A percentile compares a stretch with the other conserved stretches of the same genome.
phyloP scores from a whole-genome alignment of 306 rosid species.

The Quercus glauca region DNA sequence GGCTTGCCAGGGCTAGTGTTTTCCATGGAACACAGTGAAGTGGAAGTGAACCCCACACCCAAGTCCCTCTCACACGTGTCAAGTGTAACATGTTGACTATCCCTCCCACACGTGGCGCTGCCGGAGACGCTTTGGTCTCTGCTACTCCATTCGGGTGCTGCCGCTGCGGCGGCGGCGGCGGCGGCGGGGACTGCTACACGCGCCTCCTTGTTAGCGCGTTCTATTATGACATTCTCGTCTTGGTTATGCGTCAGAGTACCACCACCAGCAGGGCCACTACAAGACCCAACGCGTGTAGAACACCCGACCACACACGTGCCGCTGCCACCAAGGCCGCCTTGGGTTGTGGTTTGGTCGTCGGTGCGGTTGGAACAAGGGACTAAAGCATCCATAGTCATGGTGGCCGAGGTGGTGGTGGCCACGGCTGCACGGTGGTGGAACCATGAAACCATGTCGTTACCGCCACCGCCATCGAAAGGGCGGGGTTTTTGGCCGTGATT shows the following conservation, averaged over 20 bases:
- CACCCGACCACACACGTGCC: constrained; percentile 30
- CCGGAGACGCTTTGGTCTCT: constrained; percentile 52
- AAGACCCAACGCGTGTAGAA: constrained; percentile 45
- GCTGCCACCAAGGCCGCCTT: constrained; percentile 12
- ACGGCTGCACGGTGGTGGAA: constrained; percentile 16
- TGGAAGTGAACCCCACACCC: constrained; percentile 42
- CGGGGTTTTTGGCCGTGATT: no score
- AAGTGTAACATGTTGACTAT: constrained; percentile 40
- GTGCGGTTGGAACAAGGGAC: constrained; percentile 60
- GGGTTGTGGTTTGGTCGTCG: constrained; percentile 14
- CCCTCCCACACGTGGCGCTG: constrained; percentile 52
- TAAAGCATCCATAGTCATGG: constrained; percentile 58
- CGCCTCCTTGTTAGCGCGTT: constrained; percentile 21
- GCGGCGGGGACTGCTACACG: constrained; percentile 9
- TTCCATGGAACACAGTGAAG: constrained; percentile 61
- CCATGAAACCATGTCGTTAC: constrained; percentile 43
- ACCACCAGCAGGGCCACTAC: constrained; percentile 25
- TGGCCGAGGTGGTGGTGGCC: constrained; percentile 14
- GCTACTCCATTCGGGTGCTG: constrained; percentile 29
- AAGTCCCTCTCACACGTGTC: constrained; percentile 51
- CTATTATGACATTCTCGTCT: constrained; percentile 7
- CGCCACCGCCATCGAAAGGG: not conserved
- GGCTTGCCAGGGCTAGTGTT: constrained; percentile 51
- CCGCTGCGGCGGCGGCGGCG: not conserved
- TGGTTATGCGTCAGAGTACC: not conserved